Evolutionary conservation across 768 basidiomycete genomes (phyloP).

Genomic region (Naganishia vishniacii): DNA sequence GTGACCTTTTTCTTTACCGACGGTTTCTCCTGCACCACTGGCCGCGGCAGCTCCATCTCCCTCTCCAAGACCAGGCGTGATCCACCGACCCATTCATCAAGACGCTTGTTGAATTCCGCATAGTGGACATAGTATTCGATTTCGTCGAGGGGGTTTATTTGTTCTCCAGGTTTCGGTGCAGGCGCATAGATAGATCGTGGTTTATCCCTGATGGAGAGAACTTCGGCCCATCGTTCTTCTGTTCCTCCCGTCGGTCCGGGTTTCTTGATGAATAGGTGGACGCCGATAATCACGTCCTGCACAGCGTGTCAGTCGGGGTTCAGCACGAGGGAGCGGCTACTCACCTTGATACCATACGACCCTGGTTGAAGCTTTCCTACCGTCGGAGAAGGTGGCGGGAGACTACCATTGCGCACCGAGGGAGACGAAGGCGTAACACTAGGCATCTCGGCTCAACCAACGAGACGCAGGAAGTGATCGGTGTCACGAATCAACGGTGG

Average conservation of each 20-base stretch:
- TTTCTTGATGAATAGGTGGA: conserved; percentile 88
- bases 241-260: conserved; percentile 65
- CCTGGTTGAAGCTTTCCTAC: conserved; percentile 12
- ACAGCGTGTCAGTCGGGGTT: background rate
- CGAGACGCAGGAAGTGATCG: too few relatives aligned
- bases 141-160: conserved; percentile 60
- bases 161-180: conserved; percentile 48
- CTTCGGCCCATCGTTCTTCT: conserved; percentile 91
- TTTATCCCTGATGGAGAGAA: conserved; percentile 88
- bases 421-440: conserved; percentile 8
- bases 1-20: conserved; percentile 55
- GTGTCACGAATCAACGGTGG: too few relatives aligned
- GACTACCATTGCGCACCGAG: conserved; percentile 10
- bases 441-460: conserved; percentile 2
- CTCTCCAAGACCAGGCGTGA: conserved; percentile 74
- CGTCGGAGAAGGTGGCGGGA: background rate
- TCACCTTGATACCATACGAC: conserved; percentile 15
- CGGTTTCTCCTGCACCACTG: conserved; percentile 51
- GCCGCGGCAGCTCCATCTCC: conserved; percentile 83
- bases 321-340: background rate
- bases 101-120: conserved; percentile 97
- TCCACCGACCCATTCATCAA: conserved; percentile 94
- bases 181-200: conserved; percentile 52
- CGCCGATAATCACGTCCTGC: conserved; percentile 83
- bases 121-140: conserved; percentile 97